Conservation (phyloP, 2,329 filamentous ascomycete species). For the Colletotrichum chlorophyti region DNA sequence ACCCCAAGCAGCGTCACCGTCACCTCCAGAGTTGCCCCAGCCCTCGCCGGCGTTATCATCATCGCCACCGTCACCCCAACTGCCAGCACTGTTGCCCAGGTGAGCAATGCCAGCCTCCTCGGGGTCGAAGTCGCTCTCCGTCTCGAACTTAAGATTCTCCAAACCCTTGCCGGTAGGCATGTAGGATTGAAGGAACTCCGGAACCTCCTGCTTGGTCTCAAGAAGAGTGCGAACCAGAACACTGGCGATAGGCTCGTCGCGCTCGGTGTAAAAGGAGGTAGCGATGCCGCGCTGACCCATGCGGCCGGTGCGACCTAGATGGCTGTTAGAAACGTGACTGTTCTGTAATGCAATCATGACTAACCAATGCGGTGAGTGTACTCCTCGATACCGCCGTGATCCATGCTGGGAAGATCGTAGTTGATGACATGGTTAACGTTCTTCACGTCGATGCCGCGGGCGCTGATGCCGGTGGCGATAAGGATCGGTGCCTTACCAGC, state of each 20-base stretch:
- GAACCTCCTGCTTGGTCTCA: slow-evolving; percentile 79
- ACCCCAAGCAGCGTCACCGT: slow-evolving; percentile 28
- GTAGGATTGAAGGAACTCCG: slow-evolving; percentile 78
- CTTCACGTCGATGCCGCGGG: slow-evolving; percentile 86
- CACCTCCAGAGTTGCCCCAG: slow-evolving; percentile 29
- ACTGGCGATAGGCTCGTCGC: slow-evolving; percentile 74
- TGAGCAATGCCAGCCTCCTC: slow-evolving; percentile 37
- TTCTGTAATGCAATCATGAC: slow-evolving; percentile 30
- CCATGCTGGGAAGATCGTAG: slow-evolving; percentile 78
- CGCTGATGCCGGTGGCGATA: slow-evolving; percentile 84
- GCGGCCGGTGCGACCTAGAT: slow-evolving; percentile 83
- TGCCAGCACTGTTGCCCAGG: slow-evolving; percentile 29
- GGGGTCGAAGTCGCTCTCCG: slow-evolving; percentile 60
- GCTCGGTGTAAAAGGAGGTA: slow-evolving; percentile 86
- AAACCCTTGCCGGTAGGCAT: slow-evolving; percentile 57
- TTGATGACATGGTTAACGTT: slow-evolving; percentile 94
- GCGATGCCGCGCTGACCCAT: slow-evolving; percentile 89
- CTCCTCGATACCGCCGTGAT: slow-evolving; percentile 88
- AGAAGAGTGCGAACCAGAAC: slow-evolving; percentile 82
- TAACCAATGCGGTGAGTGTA: slow-evolving; percentile 94
- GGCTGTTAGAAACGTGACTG: not conserved
- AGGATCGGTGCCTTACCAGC: slow-evolving; percentile 78
- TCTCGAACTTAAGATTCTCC: slow-evolving; percentile 60
- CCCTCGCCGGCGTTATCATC: slow-evolving; percentile 30
- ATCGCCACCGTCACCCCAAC: slow-evolving; percentile 21